Evolutionary conservation across 371 early-diverging fungal genomes (phyloP).

Genomic region (Rhizopus sp.): DNA sequence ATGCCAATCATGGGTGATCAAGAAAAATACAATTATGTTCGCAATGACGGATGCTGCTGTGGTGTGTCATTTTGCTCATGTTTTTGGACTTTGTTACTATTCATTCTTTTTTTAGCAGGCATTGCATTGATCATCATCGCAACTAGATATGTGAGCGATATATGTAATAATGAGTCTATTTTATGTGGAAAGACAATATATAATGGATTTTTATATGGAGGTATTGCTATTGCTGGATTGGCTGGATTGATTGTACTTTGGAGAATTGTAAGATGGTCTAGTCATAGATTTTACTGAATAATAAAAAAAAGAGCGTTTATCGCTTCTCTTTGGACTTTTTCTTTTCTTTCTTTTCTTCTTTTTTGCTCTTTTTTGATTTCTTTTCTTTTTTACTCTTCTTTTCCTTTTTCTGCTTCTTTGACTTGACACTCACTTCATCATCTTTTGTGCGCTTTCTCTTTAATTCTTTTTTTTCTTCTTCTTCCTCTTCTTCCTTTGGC

Average conservation of each 20-base stretch:
- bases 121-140: slow-evolving; percentile 24
- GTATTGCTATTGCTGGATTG: slow-evolving; percentile 30
- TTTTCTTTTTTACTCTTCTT: slow-evolving; percentile 31
- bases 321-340: not conserved
- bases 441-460: slow-evolving; percentile 18
- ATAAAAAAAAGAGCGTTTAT: not conserved
- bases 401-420: slow-evolving; percentile 30
- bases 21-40: not conserved
- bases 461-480: slow-evolving; percentile 24
- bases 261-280: slow-evolving; percentile 26
- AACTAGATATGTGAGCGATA: slow-evolving; percentile 10
- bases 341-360: slow-evolving; percentile 24
- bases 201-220: slow-evolving; percentile 35
- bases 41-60: slow-evolving; percentile 14
- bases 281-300: slow-evolving; percentile 4
- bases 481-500: slow-evolving; percentile 38
- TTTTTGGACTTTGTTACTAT: slow-evolving; percentile 22
- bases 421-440: slow-evolving; percentile 10
- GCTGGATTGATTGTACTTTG: slow-evolving; percentile 22
- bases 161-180: slow-evolving; percentile 14
- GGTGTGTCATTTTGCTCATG: slow-evolving; percentile 21
- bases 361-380: slow-evolving; percentile 34
- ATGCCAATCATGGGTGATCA: slow-evolving; percentile 3
- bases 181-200: slow-evolving; percentile 24
- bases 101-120: slow-evolving; percentile 21